Conservation (phyloP, 2,329 filamentous ascomycete species). For the Scedosporium apiospermum region DNA sequence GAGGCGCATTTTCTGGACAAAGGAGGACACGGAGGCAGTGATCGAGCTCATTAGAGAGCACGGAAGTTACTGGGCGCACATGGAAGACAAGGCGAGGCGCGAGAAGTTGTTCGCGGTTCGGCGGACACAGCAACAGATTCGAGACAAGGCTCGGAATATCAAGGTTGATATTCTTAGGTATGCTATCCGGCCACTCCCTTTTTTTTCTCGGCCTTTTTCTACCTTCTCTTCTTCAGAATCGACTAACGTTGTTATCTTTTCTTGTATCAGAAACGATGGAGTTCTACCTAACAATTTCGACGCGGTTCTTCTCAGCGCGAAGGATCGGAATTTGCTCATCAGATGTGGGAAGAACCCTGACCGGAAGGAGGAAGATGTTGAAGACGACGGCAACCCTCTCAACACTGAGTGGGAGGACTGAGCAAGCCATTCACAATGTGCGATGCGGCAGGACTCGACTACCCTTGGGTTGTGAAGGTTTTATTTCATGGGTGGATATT, state of each 20-base stretch:
- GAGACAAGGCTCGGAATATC: conserved; percentile 48
- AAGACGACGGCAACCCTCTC: conserved; percentile 25
- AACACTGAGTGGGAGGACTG: conserved; percentile 22
- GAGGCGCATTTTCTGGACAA: conserved; percentile 16
- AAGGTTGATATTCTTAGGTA: conserved; percentile 43
- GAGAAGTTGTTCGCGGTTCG: conserved; percentile 8
- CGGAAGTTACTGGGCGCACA: conserved; percentile 11
- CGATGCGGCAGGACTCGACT: no score
- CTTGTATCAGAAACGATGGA: conserved; percentile 23
- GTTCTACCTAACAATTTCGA: conserved; percentile 40
- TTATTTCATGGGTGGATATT: no score
- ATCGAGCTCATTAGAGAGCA: conserved; percentile 9
- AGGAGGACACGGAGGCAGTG: conserved; percentile 8
- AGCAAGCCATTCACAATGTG: no score
- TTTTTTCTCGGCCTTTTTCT: not conserved
- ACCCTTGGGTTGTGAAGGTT: no score
- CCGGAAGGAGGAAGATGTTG: conserved; percentile 36
- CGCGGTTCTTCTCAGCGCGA: conserved; percentile 36
- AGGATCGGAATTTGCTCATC: conserved; percentile 34
- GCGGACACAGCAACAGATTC: conserved; percentile 45
- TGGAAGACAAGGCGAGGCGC: conserved; percentile 8
- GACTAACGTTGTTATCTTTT: not conserved
- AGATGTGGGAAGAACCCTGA: conserved; percentile 37
- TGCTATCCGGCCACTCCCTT: conserved; percentile 9
- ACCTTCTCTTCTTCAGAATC: not conserved